These are phyloP conservation scores for Magnaporthales sp. DNA, from an alignment of 2,329 filamentous ascomycete genomes.

Conservation along the genomic window DNA sequence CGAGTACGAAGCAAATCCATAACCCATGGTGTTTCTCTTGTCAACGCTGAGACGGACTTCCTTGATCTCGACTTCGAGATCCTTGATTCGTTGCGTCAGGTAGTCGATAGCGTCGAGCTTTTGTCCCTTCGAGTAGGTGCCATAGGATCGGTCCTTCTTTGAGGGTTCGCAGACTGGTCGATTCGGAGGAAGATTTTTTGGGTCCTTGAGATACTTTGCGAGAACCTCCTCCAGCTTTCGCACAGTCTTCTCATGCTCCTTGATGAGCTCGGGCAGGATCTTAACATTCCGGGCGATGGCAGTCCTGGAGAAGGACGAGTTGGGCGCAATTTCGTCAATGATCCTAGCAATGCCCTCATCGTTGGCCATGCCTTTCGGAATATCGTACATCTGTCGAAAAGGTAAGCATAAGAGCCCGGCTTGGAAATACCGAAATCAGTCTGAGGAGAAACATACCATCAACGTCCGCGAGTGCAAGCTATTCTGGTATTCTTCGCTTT, in stretches of 20 bases:
- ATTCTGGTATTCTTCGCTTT: conserved; percentile 78
- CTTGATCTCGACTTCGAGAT: conserved; percentile 76
- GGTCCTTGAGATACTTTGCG: conserved; percentile 85
- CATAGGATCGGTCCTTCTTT: conserved; percentile 65
- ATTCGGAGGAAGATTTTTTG: conserved; percentile 64
- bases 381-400: conserved; percentile 61
- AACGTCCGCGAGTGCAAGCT: conserved; percentile 71
- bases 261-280: conserved; percentile 75
- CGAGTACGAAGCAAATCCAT: conserved; percentile 90
- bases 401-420: conserved; percentile 10
- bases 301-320: conserved; percentile 68
- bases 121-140: conserved; percentile 54
- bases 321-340: conserved; percentile 71
- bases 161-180: conserved; percentile 73
- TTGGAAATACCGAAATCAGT: background rate
- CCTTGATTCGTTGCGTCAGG: conserved; percentile 72
- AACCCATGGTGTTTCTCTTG: conserved; percentile 78
- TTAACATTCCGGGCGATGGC: conserved; percentile 89
- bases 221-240: conserved; percentile 74
- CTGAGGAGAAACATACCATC: conserved; percentile 39
- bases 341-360: conserved; percentile 85
- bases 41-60: conserved; percentile 76
- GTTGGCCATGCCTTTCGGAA: conserved; percentile 65
- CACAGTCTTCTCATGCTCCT: conserved; percentile 73
- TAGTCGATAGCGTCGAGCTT: conserved; percentile 95